These are phyloP conservation scores for Exophiala sideris DNA, from an alignment of 2,329 filamentous ascomycete species.

Conservation along the genomic window DNA sequence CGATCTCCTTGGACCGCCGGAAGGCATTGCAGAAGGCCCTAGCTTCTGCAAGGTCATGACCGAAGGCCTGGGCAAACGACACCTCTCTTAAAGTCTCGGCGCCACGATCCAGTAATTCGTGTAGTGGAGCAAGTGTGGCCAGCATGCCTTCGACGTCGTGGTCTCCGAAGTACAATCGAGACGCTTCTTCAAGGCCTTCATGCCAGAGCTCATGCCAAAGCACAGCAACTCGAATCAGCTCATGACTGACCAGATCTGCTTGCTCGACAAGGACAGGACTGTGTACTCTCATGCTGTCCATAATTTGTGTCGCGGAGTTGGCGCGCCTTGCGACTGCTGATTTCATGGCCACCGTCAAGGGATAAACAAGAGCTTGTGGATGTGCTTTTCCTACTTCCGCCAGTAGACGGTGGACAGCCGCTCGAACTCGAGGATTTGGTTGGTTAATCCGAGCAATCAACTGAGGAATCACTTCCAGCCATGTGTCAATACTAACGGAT, in stretches of 20 bases:
- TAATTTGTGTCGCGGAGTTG: constrained; percentile 84
- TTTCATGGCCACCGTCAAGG: constrained; percentile 96
- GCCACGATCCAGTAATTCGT: constrained; percentile 85
- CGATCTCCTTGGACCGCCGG: constrained; percentile 80
- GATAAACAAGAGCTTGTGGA: constrained; percentile 94
- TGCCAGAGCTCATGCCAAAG: constrained; percentile 99
- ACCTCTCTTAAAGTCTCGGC: constrained; percentile 93
- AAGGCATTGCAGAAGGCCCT: constrained; percentile 95
- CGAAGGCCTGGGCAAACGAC: constrained; percentile 96
- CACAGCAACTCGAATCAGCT: constrained; percentile 94
- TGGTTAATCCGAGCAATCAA: constrained; percentile 97
- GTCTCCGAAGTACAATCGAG: constrained; percentile 92
- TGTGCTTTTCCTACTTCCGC: constrained; percentile 91
- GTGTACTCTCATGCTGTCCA: constrained; percentile 97
- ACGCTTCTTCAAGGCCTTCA: constrained; percentile 94
- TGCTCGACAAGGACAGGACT: constrained; percentile 90
- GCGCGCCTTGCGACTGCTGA: constrained; percentile 82
- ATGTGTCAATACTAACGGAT: constrained; percentile 92
- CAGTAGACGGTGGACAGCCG: constrained; percentile 86
- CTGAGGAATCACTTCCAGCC: constrained; percentile 97
- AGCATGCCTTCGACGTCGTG: constrained; percentile 99
- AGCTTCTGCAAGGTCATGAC: constrained; percentile 89
- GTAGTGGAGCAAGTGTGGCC: constrained; percentile 79
- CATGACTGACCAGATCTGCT: constrained; percentile 89
- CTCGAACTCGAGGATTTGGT: constrained; percentile 80